A percentile compares a stretch with the other conserved stretches of the same genome.
These are phyloP conservation scores for Trichoderma hamatum DNA, from an alignment of 2,329 filamentous ascomycete genomes.

Conservation along the genomic window DNA sequence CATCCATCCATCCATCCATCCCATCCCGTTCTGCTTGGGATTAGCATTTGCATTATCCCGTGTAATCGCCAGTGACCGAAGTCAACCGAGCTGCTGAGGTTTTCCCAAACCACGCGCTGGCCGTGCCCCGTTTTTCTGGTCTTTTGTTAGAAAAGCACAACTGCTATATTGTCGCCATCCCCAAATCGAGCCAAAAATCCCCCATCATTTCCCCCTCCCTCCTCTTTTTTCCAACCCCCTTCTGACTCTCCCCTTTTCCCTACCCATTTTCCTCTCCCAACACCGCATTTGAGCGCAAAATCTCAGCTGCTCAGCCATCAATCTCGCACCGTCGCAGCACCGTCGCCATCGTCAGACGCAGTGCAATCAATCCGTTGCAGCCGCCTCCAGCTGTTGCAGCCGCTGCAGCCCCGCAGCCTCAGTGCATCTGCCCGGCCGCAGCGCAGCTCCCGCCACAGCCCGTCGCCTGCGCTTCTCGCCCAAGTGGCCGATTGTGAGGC, in stretches of 20 bases:
- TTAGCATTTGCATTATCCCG: not conserved
- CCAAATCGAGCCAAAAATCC: conserved; percentile 32
- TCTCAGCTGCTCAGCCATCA: conserved; percentile 43
- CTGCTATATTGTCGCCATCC: conserved; percentile 34
- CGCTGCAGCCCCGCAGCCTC: conserved; percentile 31
- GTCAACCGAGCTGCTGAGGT: conserved; percentile 4
- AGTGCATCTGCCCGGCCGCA: conserved; percentile 31
- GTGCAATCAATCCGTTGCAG: conserved; percentile 40
- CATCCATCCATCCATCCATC: not conserved
- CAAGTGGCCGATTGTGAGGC: conserved; percentile 42
- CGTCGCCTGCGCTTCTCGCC: conserved; percentile 29
- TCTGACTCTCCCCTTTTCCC: conserved; percentile 32
- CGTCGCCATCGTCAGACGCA: conserved; percentile 43
- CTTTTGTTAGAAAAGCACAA: conserved; percentile 27
- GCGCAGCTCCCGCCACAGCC: conserved; percentile 22
- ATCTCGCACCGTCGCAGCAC: conserved; percentile 41
- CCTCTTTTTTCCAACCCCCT: conserved; percentile 31
- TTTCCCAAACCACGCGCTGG: conserved; percentile 23
- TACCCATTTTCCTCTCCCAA: conserved; percentile 29
- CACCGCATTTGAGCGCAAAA: conserved; percentile 37
- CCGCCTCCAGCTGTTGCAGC: conserved; percentile 34
- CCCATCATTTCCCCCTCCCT: conserved; percentile 34
- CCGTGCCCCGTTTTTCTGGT: conserved; percentile 28
- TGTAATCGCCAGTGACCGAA: conserved; percentile 1
- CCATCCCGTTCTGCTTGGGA: not conserved